Evolutionary conservation across 305 asterid species (phyloP).

Genomic region (Fraxinus floribunda): DNA sequence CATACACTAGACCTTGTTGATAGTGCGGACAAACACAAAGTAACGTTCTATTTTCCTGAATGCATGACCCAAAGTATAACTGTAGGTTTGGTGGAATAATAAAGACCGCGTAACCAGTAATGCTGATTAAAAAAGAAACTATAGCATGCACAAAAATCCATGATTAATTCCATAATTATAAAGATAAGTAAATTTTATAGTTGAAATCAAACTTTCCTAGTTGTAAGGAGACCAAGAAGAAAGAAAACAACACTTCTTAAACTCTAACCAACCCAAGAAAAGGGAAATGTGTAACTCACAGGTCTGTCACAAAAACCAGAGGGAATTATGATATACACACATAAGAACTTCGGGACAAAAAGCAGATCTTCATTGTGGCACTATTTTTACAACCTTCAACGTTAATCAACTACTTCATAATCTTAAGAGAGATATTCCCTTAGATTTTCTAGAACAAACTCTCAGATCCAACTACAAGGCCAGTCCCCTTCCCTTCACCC

Average conservation of each 20-base stretch:
- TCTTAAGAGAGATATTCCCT: background rate
- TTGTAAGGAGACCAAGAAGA: background rate
- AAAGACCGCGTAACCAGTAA: background rate
- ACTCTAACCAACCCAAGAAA: conserved; percentile 1
- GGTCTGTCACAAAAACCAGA: background rate
- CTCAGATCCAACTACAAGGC: background rate
- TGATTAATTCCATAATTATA: background rate
- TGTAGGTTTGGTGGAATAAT: background rate
- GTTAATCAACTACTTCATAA: background rate
- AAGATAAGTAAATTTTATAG: background rate
- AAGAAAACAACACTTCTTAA: background rate
- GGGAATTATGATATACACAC: background rate
- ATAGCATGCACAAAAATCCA: background rate
- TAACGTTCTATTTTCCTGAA: background rate
- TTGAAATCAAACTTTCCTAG: background rate
- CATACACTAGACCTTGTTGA: background rate
- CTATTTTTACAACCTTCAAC: background rate
- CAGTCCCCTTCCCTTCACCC: background rate
- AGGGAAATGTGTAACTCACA: background rate
- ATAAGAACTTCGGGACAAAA: background rate
- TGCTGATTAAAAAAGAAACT: background rate
- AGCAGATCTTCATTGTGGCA: background rate
- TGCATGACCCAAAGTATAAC: background rate
- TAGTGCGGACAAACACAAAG: background rate
- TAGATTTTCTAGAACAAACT: background rate